Base-by-base conservation (phyloP, 2,329 filamentous ascomycete genomes). In the Neocatenulostroma microsporum region DNA sequence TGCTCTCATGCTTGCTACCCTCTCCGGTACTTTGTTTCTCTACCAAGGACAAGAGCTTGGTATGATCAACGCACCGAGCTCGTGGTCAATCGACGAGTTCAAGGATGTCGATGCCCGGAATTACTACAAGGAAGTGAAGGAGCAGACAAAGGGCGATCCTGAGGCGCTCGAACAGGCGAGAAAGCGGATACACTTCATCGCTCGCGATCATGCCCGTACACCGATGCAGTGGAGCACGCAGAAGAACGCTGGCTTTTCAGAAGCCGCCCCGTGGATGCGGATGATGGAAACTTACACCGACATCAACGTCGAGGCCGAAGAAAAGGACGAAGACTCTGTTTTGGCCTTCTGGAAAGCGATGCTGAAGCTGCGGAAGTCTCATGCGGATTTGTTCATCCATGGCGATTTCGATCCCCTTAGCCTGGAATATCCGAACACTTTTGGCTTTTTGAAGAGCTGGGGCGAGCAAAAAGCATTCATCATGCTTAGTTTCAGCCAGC, bases 21-120 rank as follows among this genome's bases (percentile, higher is more conserved):
- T 79, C 44, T 67, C 72, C 2, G 79, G 78, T 12, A 81, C 79
- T 0, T 66, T 77, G 0, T 82, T 79, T 50, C 61, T 82, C n/a
- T 82, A 80, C 52, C 78, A 82, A 54, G 79, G 79, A 10, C 76
- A 83, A 53, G 79, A 83, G 57, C 65, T 82, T 21, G 79, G 76
- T 13, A 80, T 81, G 73, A 64, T 69, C 21, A 82, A 82, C 48
- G 67, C 80, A 14, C 78, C 79, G 2, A 58, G 60, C 8, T 64
- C 69, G 4, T 82, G 80, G 76, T 61, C 62, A 1, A 74, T 82
- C 35, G 64, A 74, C 3, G 51, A 57, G 18, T 87, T 84, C 61
- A 76, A 78, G 54, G 82, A 86, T 44, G 68, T 85, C 25, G 72
- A 80, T 41, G 52, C 59, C 23, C 51, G 55, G 25, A 66, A 64